A percentile compares a stretch with the other conserved stretches of the same genome.
Conservation (phyloP, 805 yeast genomes). For the Lipomyces kockii region DNA sequence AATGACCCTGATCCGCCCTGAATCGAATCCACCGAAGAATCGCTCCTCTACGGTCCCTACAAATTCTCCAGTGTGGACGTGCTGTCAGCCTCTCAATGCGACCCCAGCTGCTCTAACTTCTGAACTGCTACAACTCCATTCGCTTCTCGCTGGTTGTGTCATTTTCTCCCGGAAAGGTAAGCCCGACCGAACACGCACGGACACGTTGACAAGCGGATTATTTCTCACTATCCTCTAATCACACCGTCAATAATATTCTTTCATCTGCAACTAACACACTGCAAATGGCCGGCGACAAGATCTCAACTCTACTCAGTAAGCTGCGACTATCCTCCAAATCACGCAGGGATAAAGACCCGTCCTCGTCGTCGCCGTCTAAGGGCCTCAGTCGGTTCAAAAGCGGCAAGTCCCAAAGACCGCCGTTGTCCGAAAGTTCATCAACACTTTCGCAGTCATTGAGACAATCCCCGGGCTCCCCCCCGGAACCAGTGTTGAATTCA, state of each 20-base stretch:
- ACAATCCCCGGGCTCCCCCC: neutral
- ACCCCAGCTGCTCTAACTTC: neutral
- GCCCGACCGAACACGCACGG: neutral
- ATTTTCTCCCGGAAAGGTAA: neutral
- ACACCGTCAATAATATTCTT: neutral
- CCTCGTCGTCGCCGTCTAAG: neutral
- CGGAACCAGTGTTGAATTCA: neutral
- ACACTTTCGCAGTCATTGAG: neutral
- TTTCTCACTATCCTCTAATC: neutral
- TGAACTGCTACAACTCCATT: neutral
- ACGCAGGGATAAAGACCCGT: slow-evolving; percentile 1
- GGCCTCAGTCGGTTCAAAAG: slow-evolving; percentile 8
- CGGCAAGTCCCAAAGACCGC: slow-evolving; percentile 3
- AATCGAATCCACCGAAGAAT: neutral
- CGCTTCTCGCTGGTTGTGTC: neutral
- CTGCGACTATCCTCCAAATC: slow-evolving; percentile 16
- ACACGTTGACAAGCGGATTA: neutral
- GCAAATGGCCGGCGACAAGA: slow-evolving; percentile 13
- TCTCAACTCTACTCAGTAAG: slow-evolving; percentile 17
- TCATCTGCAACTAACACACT: neutral
- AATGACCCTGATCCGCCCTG: neutral
- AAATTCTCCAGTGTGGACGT: neutral
- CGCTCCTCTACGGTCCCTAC: neutral
- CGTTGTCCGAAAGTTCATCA: neutral
- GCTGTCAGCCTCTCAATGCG: neutral